phyloP scores from a whole-genome alignment of 352 stramenopile genomes.

The Globisporangium nagaii region DNA sequence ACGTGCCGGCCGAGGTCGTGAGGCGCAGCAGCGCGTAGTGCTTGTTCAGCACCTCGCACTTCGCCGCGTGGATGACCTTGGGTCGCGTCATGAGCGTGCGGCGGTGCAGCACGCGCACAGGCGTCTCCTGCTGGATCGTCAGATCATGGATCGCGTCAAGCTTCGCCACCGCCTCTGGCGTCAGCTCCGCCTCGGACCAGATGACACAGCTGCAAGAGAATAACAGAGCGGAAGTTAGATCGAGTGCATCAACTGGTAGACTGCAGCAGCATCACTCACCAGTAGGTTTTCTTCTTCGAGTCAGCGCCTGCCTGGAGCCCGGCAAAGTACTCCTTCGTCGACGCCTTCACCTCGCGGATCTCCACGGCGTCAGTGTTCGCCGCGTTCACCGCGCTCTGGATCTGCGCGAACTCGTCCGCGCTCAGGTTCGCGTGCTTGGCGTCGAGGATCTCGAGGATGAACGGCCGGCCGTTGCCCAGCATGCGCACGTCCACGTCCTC shows the following conservation, averaged over 20 bases:
- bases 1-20: conserved; percentile 94
- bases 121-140: conserved; percentile 94
- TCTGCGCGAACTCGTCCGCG: conserved; percentile 35
- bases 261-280: conserved; percentile 25
- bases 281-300: conserved; percentile 88
- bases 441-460: conserved; percentile 86
- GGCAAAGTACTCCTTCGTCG: conserved; percentile 78
- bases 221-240: no score
- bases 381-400: conserved; percentile 63
- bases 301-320: conserved; percentile 73
- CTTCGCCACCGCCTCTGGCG: conserved; percentile 48
- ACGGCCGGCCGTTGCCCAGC: conserved; percentile 91
- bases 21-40: conserved; percentile 97
- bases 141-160: conserved; percentile 82
- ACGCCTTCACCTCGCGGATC: conserved; percentile 72
- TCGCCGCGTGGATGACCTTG: conserved; percentile 87
- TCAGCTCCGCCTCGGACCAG: conserved; percentile 61
- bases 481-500: conserved; percentile 98
- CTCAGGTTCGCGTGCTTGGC: conserved; percentile 71
- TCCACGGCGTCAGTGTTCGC: conserved; percentile 70
- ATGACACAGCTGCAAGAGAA: conserved; percentile 65
- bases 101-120: conserved; percentile 97
- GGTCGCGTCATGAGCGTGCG: conserved; percentile 90
- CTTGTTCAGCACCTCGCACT: conserved; percentile 89
- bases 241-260: no score